Percentiles rank a stretch among this genome's conserved stretches.
These are phyloP conservation scores for Skeletonema grethae DNA, from an alignment of 108 stramenopile species.

Conservation along the genomic window DNA sequence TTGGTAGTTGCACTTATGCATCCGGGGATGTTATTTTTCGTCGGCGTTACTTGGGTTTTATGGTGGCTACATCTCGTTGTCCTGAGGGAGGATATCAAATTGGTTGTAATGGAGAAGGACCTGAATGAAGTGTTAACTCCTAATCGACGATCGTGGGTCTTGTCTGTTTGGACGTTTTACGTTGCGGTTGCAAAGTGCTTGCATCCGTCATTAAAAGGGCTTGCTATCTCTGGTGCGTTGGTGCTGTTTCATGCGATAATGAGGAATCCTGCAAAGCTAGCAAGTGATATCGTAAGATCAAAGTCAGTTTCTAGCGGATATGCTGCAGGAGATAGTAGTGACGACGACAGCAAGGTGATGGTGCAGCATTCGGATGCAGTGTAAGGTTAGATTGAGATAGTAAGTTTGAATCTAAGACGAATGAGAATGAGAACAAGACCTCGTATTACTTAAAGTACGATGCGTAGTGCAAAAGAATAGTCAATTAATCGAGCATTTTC, in stretches of 20 bases:
- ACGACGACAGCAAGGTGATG: constrained; percentile 53
- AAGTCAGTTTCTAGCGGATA: constrained; percentile 13
- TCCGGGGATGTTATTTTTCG: constrained; percentile 73
- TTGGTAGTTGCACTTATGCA: constrained; percentile 84
- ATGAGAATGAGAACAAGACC: background rate
- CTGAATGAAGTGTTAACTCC: constrained; percentile 69
- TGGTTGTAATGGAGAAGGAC: constrained; percentile 64
- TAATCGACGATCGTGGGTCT: constrained; percentile 60
- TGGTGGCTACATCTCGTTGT: constrained; percentile 72
- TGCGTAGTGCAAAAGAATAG: background rate
- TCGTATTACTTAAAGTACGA: background rate
- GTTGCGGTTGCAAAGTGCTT: constrained; percentile 81
- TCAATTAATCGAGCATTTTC: constrained; percentile 62
- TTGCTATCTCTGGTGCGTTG: constrained; percentile 61
- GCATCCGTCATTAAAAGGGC: constrained; percentile 57
- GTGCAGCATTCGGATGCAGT: constrained; percentile 43
- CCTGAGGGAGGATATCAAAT: constrained; percentile 62
- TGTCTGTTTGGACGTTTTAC: constrained; percentile 58
- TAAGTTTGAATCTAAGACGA: background rate
- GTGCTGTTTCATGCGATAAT: constrained; percentile 74
- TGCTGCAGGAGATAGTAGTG: constrained; percentile 35
- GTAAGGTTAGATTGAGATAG: constrained; percentile 11
- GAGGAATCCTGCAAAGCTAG: constrained; percentile 83
- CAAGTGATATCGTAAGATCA: constrained; percentile 28
- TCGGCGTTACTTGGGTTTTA: constrained; percentile 60